Conservation (phyloP, 2,329 filamentous ascomycete genomes). For the Penicillium sp. region DNA sequence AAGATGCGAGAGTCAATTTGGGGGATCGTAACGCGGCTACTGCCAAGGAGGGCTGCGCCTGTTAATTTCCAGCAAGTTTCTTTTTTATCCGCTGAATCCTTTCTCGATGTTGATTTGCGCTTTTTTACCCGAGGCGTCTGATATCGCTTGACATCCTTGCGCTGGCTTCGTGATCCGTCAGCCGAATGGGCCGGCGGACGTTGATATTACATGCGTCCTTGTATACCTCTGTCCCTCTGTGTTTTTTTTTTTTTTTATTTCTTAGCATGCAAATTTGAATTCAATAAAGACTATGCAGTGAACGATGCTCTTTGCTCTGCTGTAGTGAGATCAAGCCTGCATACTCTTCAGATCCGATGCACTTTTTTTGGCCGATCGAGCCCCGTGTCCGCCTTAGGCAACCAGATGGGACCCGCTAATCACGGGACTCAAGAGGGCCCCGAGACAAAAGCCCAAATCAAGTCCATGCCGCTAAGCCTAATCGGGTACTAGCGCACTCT, state of each 20-base stretch:
- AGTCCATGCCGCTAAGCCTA: conserved; percentile 16
- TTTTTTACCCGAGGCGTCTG: conserved; percentile 16
- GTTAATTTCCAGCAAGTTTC: conserved; percentile 45
- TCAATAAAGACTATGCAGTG: no score
- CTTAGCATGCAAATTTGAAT: no score
- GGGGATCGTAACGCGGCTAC: conserved; percentile 65
- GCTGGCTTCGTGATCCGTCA: no score
- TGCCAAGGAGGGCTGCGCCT: conserved; percentile 89
- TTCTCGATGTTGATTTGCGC: conserved; percentile 8
- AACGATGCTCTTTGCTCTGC: no score
- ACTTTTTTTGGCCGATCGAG: no score
- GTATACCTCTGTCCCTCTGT: conserved; percentile 9
- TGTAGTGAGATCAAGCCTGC: no score
- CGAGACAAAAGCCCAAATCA: conserved; percentile 16
- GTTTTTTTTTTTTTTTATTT: background rate
- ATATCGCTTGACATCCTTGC: no score
- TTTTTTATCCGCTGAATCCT: background rate
- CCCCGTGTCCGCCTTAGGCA: no score
- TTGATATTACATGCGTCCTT: background rate
- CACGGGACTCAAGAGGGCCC: conserved; percentile 27
- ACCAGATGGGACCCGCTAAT: background rate
- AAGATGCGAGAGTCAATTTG: conserved; percentile 70
- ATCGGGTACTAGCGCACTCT: conserved; percentile 21
- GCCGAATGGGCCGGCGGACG: no score
- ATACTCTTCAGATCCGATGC: no score